Evolutionary conservation across 768 basidiomycete species (phyloP).

Genomic region (Brasilioporus rufonigricans): DNA sequence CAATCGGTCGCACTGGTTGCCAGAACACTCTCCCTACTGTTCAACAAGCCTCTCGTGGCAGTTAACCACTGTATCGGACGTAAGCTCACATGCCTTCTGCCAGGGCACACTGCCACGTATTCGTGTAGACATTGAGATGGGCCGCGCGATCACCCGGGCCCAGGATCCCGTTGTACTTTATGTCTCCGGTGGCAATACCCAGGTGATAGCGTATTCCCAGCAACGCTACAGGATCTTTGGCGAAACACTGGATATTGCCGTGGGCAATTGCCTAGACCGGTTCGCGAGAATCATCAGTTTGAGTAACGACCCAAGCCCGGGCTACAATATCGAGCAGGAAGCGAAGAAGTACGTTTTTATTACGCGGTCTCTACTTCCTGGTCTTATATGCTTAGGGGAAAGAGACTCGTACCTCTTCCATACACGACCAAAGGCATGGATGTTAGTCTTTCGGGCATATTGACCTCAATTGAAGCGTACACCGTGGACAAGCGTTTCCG

Average conservation of each 20-base stretch:
- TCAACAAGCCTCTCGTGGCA: conserved; percentile 87
- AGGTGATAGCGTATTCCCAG: conserved; percentile 97
- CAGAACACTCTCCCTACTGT: conserved; percentile 83
- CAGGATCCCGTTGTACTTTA: conserved; percentile 96
- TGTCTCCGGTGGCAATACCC: conserved; percentile 98
- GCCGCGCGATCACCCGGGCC: conserved; percentile 90
- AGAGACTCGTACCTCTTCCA: conserved; percentile 76
- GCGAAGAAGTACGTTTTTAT: conserved; percentile 69
- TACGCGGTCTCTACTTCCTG: not conserved
- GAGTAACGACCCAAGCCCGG: conserved; percentile 94
- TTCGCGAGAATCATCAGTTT: conserved; percentile 94
- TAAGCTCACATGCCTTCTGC: conserved; percentile 38
- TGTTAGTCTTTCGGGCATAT: conserved; percentile 89
- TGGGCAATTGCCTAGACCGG: conserved; percentile 96
- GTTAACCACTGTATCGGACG: conserved; percentile 99
- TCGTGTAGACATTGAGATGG: conserved; percentile 93
- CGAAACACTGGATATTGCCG: conserved; percentile 98
- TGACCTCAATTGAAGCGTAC: conserved; percentile 85
- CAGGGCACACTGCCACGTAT: not conserved
- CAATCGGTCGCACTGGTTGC: conserved; percentile 95
- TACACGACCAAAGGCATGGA: conserved; percentile 99
- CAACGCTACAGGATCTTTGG: conserved; percentile 98
- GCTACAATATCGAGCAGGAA: conserved; percentile 95
- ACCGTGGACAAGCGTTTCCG: conserved; percentile 84
- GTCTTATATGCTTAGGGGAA: conserved; percentile 56